Evolutionary conservation across 345 rosid species (phyloP).

Genomic region (Rhizophora apiculata): DNA sequence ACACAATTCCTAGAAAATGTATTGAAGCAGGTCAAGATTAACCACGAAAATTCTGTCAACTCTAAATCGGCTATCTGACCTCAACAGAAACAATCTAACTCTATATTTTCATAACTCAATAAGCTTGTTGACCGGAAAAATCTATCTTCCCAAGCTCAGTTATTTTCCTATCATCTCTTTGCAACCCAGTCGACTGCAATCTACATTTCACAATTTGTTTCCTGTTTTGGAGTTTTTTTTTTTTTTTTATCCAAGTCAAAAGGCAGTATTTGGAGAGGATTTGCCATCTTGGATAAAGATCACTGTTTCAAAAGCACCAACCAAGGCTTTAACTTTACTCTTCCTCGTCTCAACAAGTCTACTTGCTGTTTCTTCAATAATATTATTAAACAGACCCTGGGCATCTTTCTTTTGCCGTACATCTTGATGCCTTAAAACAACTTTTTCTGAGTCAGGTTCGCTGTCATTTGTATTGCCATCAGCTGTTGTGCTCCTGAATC

Average conservation of each 20-base stretch:
- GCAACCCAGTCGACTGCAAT: conserved; percentile 1
- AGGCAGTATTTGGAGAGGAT: conserved; percentile 26
- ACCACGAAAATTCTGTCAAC: conserved; percentile 6
- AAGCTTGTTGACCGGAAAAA: conserved; percentile 13
- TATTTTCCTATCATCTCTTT: conserved; percentile 20
- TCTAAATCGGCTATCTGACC: conserved; percentile 10
- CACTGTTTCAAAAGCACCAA: conserved; percentile 93
- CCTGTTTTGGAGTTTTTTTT: not conserved
- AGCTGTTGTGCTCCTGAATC: conserved; percentile 40
- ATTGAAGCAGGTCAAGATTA: conserved; percentile 20
- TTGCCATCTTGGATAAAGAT: conserved; percentile 72
- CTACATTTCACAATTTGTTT: not conserved
- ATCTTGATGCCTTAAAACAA: conserved; percentile 69
- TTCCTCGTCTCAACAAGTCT: conserved; percentile 74
- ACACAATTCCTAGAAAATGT: conserved; percentile 5
- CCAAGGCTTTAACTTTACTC: conserved; percentile 94
- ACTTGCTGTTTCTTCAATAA: conserved; percentile 92
- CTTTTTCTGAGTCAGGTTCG: conserved; percentile 38
- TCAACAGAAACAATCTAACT: conserved; percentile 21
- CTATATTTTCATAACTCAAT: conserved; percentile 1
- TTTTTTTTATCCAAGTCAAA: conserved; percentile 7
- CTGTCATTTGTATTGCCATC: conserved; percentile 25
- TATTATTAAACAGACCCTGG: conserved; percentile 59
- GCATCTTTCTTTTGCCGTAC: conserved; percentile 53
- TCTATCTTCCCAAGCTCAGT: conserved; percentile 22